Evolutionary conservation across 2,329 filamentous ascomycete species (phyloP).

Genomic region (Iodosphaeria phyllophila): DNA sequence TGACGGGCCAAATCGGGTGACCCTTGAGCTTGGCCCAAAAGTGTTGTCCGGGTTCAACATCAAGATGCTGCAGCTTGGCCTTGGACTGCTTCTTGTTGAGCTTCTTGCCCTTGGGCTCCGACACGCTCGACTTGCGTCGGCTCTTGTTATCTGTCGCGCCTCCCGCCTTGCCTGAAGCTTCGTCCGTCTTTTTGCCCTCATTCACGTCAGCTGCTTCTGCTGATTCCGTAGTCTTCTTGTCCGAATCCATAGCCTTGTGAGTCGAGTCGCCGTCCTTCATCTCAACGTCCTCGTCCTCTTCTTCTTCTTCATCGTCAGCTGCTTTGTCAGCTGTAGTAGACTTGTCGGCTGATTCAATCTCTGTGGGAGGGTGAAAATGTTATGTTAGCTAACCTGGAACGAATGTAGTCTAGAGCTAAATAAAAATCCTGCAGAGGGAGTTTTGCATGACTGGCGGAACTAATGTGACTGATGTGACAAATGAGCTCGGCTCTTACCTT

Average conservation of each 20-base stretch:
- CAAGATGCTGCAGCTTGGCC: conserved; percentile 48
- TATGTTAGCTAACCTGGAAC: too few species aligned
- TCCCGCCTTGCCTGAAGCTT: too few species aligned
- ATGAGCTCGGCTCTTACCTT: conserved; percentile 5
- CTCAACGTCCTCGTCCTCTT: conserved; percentile 2
- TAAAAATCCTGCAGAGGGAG: too few species aligned
- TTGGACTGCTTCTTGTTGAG: conserved; percentile 73
- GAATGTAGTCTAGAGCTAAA: too few species aligned
- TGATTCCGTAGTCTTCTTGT: conserved; percentile 1
- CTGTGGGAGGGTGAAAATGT: too few species aligned
- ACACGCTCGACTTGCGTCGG: conserved; percentile 56
- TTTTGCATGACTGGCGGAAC: too few species aligned
- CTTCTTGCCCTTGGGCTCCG: conserved; percentile 57
- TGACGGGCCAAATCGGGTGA: conserved; percentile 83
- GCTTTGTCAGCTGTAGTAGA: conserved; percentile 2
- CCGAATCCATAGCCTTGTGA: not conserved
- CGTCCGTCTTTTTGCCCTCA: conserved; percentile 12
- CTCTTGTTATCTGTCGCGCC: conserved; percentile 7
- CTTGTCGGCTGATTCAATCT: conserved; percentile 1
- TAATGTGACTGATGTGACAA: too few species aligned
- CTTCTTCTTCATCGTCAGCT: conserved; percentile 1
- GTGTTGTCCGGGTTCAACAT: conserved; percentile 79
- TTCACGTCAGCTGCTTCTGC: conserved; percentile 4
- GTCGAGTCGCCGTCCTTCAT: conserved; percentile 1
- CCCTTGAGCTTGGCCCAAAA: conserved; percentile 90